Percentiles rank a stretch among this genome's conserved stretches.
These are phyloP conservation scores for Trichoderma oligosporum DNA, from an alignment of 2,329 filamentous ascomycete species.

Conservation along the genomic window DNA sequence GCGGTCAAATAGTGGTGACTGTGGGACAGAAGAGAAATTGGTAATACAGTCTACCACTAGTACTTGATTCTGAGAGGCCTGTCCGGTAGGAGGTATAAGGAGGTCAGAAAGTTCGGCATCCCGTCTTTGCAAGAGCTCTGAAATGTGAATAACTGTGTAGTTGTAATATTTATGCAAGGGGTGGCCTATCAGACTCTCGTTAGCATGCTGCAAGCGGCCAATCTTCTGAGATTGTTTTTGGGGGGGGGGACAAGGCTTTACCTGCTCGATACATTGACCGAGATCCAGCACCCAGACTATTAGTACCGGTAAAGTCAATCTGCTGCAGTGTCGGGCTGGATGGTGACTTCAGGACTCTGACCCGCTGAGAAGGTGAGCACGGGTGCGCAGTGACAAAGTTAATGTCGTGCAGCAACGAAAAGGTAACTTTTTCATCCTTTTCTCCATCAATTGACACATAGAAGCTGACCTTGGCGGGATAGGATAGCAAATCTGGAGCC, in stretches of 20 bases:
- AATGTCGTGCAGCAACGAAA: constrained; percentile 54
- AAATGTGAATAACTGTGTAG: constrained; percentile 57
- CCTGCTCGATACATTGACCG: constrained; percentile 47
- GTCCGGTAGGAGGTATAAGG: constrained; percentile 34
- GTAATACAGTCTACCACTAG: constrained; percentile 63
- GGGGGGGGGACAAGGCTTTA: constrained; percentile 29
- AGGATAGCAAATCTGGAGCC: constrained; percentile 34
- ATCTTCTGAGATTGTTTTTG: no score
- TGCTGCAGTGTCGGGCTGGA: constrained; percentile 58
- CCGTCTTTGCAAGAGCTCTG: constrained; percentile 50
- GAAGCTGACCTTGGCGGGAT: constrained; percentile 37
- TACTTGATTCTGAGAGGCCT: constrained; percentile 38
- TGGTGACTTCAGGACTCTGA: constrained; percentile 56
- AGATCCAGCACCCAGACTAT: constrained; percentile 42
- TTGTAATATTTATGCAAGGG: constrained; percentile 61
- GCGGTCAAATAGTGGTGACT: constrained; percentile 46
- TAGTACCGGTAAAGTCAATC: constrained; percentile 49
- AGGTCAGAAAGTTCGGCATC: constrained; percentile 46
- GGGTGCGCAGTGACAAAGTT: constrained; percentile 65
- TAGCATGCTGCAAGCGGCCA: not conserved
- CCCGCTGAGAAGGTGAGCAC: constrained; percentile 55
- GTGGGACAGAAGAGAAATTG: constrained; percentile 44
- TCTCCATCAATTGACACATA: constrained; percentile 38
- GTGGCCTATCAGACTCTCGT: constrained; percentile 45
- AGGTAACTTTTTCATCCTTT: constrained; percentile 40